Evolutionary conservation across 2,329 filamentous ascomycete species (phyloP).

Genomic region (Orbilia javanica): DNA sequence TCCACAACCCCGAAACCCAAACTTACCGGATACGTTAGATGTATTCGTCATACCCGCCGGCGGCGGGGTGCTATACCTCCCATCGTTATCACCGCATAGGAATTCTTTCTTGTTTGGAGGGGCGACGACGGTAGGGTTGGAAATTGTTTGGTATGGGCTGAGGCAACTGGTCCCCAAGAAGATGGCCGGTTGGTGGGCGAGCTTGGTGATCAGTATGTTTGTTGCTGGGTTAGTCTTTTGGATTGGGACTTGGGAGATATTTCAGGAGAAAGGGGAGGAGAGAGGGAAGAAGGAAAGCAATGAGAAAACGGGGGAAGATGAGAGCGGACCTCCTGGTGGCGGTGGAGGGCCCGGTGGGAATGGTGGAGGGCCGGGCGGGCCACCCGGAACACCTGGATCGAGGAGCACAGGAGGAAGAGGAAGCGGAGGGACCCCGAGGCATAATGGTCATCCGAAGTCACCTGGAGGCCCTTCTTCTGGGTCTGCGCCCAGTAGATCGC

Average conservation of each 20-base stretch:
- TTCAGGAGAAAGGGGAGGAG: conserved; percentile 34
- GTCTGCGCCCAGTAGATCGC: conserved; percentile 36
- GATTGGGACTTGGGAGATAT: conserved; percentile 37
- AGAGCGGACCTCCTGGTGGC: neutral
- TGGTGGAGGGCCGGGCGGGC: neutral
- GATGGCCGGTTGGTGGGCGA: conserved; percentile 49
- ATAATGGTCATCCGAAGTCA: conserved; percentile 52
- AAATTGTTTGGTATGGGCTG: conserved; percentile 36
- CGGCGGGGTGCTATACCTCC: conserved; percentile 61
- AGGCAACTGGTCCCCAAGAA: conserved; percentile 30
- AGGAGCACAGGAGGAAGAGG: conserved; percentile 10
- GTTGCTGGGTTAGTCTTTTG: conserved; percentile 50
- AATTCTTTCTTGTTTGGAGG: conserved; percentile 61
- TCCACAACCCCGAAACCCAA: conserved; percentile 48
- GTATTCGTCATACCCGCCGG: conserved; percentile 61
- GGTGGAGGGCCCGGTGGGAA: neutral
- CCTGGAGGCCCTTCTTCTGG: conserved; percentile 29
- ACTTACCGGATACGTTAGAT: conserved; percentile 57
- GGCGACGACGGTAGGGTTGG: conserved; percentile 49
- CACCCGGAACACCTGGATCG: neutral
- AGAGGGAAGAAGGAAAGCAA: conserved; percentile 37
- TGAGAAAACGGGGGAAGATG: conserved; percentile 13
- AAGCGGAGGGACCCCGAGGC: conserved; percentile 14
- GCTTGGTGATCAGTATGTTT: conserved; percentile 31
- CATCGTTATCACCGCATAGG: conserved; percentile 59